These are phyloP conservation scores for Backusella circina DNA, from an alignment of 192 early-diverging fungal genomes.

Conservation along the genomic window DNA sequence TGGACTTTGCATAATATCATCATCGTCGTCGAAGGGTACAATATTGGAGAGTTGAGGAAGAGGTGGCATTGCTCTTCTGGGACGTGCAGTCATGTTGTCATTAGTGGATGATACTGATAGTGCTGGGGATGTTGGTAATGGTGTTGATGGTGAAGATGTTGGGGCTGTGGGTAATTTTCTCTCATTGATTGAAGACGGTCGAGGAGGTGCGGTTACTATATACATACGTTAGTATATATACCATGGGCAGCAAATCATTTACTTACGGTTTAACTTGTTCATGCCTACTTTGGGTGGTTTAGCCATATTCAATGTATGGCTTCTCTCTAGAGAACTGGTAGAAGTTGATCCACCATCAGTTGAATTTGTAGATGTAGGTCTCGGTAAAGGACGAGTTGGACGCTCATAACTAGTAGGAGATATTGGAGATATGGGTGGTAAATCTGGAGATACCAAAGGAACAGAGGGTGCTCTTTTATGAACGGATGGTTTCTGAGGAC, in stretches of 20 bases:
- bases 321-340: background rate
- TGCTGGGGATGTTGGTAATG: background rate
- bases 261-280: background rate
- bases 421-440: conserved; percentile 23
- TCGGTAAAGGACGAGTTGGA: conserved; percentile 25
- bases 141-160: background rate
- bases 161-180: background rate
- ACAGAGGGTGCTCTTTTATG: conserved; percentile 19
- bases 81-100: background rate
- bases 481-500: background rate
- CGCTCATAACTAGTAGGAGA: background rate
- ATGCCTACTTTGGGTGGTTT: conserved; percentile 14
- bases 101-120: background rate
- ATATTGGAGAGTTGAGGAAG: background rate
- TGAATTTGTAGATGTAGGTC: conserved; percentile 3
- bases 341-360: background rate
- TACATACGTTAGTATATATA: background rate
- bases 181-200: background rate
- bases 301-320: background rate
- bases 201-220: background rate
- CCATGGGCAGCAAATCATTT: background rate
- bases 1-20: background rate
- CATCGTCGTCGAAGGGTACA: background rate
- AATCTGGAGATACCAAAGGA: conserved; percentile 30
- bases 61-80: conserved; percentile 8